Evolutionary conservation across 768 basidiomycete genomes (phyloP).

Genomic region (Termitomyces sp.): DNA sequence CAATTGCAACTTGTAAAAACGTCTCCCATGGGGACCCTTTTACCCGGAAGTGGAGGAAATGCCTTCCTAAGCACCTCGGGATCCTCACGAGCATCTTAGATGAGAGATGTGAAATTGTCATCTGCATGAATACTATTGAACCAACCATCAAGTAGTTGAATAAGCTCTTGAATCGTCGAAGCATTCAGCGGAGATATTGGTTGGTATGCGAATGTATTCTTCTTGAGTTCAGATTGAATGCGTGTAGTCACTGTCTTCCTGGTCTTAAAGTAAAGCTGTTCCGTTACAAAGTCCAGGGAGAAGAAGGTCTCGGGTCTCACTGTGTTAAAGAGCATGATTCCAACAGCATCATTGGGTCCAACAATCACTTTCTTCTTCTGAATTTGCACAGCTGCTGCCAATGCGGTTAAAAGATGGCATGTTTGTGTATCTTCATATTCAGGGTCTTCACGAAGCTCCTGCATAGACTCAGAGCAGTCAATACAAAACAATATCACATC

Average conservation of each 20-base stretch:
- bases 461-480: constrained; percentile 91
- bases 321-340: constrained; percentile 89
- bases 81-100: constrained; percentile 60
- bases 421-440: constrained; percentile 61
- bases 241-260: constrained; percentile 25
- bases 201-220: constrained; percentile 67
- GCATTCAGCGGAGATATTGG: constrained; percentile 74
- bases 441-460: constrained; percentile 58
- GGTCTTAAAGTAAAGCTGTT: constrained; percentile 24
- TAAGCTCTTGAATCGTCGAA: constrained; percentile 73
- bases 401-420: constrained; percentile 71
- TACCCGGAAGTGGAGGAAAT: constrained; percentile 61
- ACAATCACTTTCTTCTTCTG: constrained; percentile 87
- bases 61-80: constrained; percentile 44
- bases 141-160: constrained; percentile 72
- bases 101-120: neutral
- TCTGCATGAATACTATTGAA: neutral
- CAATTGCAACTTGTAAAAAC: constrained; percentile 89
- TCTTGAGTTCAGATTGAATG: constrained; percentile 57
- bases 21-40: constrained; percentile 75
- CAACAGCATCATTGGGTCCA: constrained; percentile 85
- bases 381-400: constrained; percentile 81
- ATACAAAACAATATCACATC: constrained; percentile 95
- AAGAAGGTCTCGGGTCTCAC: constrained; percentile 38
- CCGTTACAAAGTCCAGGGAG: neutral